Evolutionary conservation across 257 asterid species (phyloP).

Genomic region (Coffea eugenioides): DNA sequence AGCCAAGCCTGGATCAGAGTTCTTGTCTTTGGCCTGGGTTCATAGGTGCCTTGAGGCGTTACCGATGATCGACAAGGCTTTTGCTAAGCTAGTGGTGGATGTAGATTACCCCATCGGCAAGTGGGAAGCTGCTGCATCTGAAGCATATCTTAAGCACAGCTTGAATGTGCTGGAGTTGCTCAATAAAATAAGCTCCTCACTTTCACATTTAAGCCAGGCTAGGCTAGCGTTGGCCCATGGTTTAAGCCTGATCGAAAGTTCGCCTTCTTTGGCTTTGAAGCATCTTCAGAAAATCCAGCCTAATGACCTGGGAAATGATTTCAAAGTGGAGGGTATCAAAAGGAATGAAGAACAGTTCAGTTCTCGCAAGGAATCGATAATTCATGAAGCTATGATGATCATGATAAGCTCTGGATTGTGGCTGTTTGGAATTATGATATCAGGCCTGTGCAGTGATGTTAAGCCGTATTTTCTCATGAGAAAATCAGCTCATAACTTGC

Average conservation of each 20-base stretch:
- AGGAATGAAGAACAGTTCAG: constrained; percentile 27
- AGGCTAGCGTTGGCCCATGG: constrained; percentile 42
- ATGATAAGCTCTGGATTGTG: constrained; percentile 32
- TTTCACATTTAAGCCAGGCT: constrained; percentile 46
- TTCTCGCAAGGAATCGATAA: constrained; percentile 38
- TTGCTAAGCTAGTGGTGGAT: constrained; percentile 45
- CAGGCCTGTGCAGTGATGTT: constrained; percentile 43
- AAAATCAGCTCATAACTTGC: constrained; percentile 23
- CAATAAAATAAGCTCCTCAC: constrained; percentile 46
- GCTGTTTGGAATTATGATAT: constrained; percentile 45
- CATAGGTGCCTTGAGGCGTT: constrained; percentile 40
- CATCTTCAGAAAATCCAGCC: constrained; percentile 27
- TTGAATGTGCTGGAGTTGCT: constrained; percentile 41
- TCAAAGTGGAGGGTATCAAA: constrained; percentile 22
- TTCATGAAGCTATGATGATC: constrained; percentile 36
- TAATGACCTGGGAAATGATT: constrained; percentile 18
- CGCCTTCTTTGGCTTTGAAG: constrained; percentile 18
- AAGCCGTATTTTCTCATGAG: constrained; percentile 39
- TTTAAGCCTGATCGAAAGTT: constrained; percentile 27
- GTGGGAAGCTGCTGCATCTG: constrained; percentile 44
- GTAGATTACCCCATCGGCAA: constrained; percentile 50
- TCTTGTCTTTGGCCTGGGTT: constrained; percentile 31
- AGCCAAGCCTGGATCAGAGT: constrained; percentile 26
- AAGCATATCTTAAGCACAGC: constrained; percentile 47
- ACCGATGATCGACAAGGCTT: constrained; percentile 37